Percentiles rank a stretch among this genome's conserved stretches.
Evolutionary conservation across 345 rosid genomes (phyloP).

Genomic region (Euphorbia peplus): DNA sequence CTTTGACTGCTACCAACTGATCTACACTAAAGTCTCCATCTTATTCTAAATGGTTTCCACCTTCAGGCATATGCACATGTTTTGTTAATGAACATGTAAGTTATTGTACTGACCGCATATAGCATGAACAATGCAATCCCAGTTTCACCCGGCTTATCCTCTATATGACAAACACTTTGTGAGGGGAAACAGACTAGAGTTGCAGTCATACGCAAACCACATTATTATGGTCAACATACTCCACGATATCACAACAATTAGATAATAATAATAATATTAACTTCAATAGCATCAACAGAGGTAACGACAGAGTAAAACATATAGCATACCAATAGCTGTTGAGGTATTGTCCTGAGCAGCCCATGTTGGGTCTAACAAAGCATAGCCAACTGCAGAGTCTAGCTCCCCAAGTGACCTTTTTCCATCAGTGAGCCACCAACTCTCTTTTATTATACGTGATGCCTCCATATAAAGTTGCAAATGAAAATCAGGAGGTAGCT

Average conservation of each 20-base stretch:
- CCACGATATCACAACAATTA: too few relatives aligned
- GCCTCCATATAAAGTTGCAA: slow-evolving; percentile 80
- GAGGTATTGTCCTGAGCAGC: slow-evolving; percentile 99
- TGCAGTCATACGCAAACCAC: too few relatives aligned
- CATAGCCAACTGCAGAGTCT: slow-evolving; percentile 90
- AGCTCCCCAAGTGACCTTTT: slow-evolving; percentile 74
- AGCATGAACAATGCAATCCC: not conserved
- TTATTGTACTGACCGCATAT: not conserved
- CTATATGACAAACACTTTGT: not conserved
- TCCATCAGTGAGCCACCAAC: slow-evolving; percentile 94
- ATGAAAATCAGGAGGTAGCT: slow-evolving; percentile 88
- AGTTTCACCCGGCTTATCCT: not conserved
- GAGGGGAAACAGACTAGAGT: not conserved
- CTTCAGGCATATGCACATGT: not conserved
- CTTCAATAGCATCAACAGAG: slow-evolving; percentile 1
- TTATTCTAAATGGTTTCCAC: not conserved
- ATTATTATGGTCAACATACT: too few relatives aligned
- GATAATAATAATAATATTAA: not conserved
- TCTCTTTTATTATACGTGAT: slow-evolving; percentile 71
- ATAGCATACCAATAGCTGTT: slow-evolving; percentile 75
- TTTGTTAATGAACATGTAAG: not conserved
- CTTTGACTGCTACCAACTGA: not conserved
- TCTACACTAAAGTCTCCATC: not conserved
- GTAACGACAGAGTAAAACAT: not conserved
- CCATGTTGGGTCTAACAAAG: slow-evolving; percentile 96